Evolutionary conservation across 2,329 filamentous ascomycete species (phyloP), one percentile per base, ranked within the genome.

Genomic region (Rhinocladiella similis): DNA sequence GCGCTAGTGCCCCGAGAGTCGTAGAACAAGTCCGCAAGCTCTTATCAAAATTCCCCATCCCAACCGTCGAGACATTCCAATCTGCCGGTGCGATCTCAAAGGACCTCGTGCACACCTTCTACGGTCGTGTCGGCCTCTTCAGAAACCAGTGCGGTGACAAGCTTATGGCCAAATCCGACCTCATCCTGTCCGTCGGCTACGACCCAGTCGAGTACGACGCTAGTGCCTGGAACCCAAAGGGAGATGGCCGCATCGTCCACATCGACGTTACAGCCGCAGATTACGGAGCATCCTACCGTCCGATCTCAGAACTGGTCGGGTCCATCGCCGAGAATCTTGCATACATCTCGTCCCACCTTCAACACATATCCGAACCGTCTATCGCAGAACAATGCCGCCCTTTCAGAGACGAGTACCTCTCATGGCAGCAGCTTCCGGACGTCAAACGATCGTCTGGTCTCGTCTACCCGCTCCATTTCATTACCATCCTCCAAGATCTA

Each of bases 41-140:
- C 47, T 69, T 79, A 7, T 63, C 65, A 6, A 73, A 71, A 46
- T 70, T 73, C 59, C 74, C 74, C 1, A 70, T 79, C 6, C 75
- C 76, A 1, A 75, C 78, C 1, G 70, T 80, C n/a, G 77, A 80
- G 65, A 80, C 77, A 0, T 80, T 80, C 65, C 77, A 80, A 65
- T 77, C 77, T 1, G 77, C 77, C 1, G 77, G 77, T 6, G 75
- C 76, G 12, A 72, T 80, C 13, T 72, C 75, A 3, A 66, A 73
- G 53, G 73, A 76, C 19, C 68, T 77, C 6, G 61, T 60, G 9
- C 71, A 75, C 46, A 68, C 78, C 7, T 80, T 78, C 69, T 78
- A 72, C 59, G 77, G 77, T 9, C 69, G 77, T 3, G 72, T 80
- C 6, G 77, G 77, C 3, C 69, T 80, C 2, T 80, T 79, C 70